A percentile compares a stretch with the other conserved stretches of the same genome.
These are phyloP conservation scores for Ustilago xerochloae DNA, from an alignment of 1,284 basidiomycete species.

Conservation along the genomic window DNA sequence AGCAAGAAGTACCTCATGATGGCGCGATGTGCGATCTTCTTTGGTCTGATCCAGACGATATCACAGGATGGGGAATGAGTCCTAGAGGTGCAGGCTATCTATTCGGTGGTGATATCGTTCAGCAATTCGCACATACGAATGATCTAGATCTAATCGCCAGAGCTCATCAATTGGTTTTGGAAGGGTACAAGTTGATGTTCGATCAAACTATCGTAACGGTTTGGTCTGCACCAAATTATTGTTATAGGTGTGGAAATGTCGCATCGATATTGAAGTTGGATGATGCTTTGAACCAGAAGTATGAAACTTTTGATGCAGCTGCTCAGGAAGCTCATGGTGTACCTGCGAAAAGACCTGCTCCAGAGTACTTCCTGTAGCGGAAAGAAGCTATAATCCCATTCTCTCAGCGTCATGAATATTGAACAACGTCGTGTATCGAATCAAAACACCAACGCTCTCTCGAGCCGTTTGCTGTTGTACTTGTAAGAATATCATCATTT, in stretches of 20 bases:
- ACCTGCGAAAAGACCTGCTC: constrained; percentile 60
- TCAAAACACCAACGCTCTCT: neutral
- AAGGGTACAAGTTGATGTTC: constrained; percentile 98
- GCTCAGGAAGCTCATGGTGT: constrained; percentile 63
- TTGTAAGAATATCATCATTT: constrained; percentile 5
- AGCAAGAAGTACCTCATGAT: constrained; percentile 99
- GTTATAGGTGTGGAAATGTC: constrained; percentile 74
- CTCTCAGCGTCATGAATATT: neutral
- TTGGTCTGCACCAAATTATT: constrained; percentile 99
- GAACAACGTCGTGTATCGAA: neutral
- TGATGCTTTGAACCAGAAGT: constrained; percentile 66
- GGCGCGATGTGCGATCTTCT: constrained; percentile 98
- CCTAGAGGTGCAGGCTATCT: constrained; percentile 94
- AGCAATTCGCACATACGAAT: constrained; percentile 88
- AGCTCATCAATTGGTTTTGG: constrained; percentile 95
- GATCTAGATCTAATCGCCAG: constrained; percentile 93
- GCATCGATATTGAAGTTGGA: constrained; percentile 65
- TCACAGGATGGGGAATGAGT: constrained; percentile 81
- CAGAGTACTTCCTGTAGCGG: constrained; percentile 62
- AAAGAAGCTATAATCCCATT: neutral
- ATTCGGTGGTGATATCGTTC: constrained; percentile 92
- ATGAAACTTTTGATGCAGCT: constrained; percentile 63
- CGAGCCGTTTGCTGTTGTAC: constrained; percentile 5
- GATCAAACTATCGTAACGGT: constrained; percentile 95
- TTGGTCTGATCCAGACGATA: constrained; percentile 93